A percentile compares a stretch with the other conserved stretches of the same genome.
Evolutionary conservation across 306 rosid genomes (phyloP).

Genomic region (Pachyrhizus erosus): DNA sequence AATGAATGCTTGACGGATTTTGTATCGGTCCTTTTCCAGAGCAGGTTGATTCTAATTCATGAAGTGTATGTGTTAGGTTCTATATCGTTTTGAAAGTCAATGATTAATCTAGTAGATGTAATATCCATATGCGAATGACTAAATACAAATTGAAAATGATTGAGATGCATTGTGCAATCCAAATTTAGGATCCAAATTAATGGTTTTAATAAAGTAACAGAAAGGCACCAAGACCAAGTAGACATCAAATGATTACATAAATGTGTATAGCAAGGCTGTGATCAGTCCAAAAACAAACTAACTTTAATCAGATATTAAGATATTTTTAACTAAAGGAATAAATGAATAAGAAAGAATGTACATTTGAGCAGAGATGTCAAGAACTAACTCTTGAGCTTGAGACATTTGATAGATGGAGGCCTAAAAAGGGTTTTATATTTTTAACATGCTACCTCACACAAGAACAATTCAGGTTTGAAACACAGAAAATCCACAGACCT

Average conservation of each 20-base stretch:
- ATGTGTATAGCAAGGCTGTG: not conserved
- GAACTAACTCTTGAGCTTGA: not conserved
- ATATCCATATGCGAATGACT: constrained; percentile 17
- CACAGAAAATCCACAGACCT: not conserved
- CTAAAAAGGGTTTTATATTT: not conserved
- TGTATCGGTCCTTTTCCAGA: constrained; percentile 94
- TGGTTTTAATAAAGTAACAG: not conserved
- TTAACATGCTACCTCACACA: not conserved
- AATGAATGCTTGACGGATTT: constrained; percentile 93
- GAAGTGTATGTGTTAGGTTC: constrained; percentile 31
- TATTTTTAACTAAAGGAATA: not conserved
- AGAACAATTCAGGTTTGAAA: not conserved
- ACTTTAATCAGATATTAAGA: not conserved
- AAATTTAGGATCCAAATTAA: constrained; percentile 17
- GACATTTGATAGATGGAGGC: not conserved
- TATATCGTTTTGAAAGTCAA: constrained; percentile 10
- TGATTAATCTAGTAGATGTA: constrained; percentile 15
- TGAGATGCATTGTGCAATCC: constrained; percentile 8
- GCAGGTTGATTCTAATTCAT: constrained; percentile 93
- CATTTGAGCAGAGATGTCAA: constrained; percentile 13
- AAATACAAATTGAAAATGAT: constrained; percentile 2
- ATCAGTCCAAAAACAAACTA: not conserved
- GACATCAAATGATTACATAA: constrained; percentile 10
- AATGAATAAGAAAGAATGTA: not conserved
- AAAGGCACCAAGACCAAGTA: constrained; percentile 21